Conservation (phyloP, 805 yeast genomes). For the Starmerella scarabaei region DNA sequence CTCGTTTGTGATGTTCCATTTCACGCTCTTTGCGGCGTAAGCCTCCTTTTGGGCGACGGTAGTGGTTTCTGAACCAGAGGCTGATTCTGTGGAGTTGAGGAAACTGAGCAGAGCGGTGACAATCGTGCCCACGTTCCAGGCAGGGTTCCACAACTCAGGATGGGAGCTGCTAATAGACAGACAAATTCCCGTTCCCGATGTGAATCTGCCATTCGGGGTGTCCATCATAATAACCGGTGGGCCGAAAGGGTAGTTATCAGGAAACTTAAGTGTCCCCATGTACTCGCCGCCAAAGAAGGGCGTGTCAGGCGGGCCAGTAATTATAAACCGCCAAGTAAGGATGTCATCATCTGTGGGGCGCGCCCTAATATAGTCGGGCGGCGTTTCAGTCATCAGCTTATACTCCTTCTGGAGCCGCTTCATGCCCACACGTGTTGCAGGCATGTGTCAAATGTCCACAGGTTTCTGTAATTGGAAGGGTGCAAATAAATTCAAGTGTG, state of each 20-base stretch:
- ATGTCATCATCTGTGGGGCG: conserved; percentile 77
- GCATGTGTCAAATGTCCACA: too few species aligned
- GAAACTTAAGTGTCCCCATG: conserved; percentile 48
- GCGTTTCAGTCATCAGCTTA: conserved; percentile 51
- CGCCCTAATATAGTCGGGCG: conserved; percentile 73
- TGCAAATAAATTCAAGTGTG: too few species aligned
- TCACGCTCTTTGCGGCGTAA: conserved; percentile 43
- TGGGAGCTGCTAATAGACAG: conserved; percentile 77
- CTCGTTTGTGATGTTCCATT: conserved; percentile 37
- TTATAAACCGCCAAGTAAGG: conserved; percentile 83
- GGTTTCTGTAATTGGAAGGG: too few species aligned
- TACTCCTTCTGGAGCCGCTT: conserved; percentile 17
- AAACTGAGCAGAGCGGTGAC: conserved; percentile 69
- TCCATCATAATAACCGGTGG: conserved; percentile 82
- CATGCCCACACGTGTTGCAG: conserved; percentile 14
- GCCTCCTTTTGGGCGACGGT: conserved; percentile 41
- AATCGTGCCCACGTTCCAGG: conserved; percentile 79
- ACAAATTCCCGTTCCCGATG: conserved; percentile 62
- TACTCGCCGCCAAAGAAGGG: conserved; percentile 46
- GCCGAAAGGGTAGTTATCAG: conserved; percentile 75
- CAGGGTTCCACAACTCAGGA: conserved; percentile 83
- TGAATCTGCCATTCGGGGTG: conserved; percentile 79
- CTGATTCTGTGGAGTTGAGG: conserved; percentile 68
- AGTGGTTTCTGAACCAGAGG: conserved; percentile 61
- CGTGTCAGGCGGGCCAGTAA: conserved; percentile 80